Base-by-base conservation (phyloP, 306 rosid genomes). In the Heteromeles arbutifolia region DNA sequence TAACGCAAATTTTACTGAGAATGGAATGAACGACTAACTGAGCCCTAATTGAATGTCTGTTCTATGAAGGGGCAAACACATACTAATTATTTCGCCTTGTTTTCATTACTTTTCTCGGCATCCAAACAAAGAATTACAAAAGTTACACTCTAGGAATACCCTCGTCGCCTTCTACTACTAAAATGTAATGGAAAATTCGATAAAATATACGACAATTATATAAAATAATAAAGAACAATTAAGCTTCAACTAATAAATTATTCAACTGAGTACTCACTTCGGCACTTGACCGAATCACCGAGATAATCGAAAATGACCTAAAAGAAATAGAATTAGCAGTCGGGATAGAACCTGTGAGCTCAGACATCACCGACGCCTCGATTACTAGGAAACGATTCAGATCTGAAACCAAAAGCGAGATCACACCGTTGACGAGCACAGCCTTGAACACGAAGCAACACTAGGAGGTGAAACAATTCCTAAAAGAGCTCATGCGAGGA, bases 311-410 rank as follows among this genome's bases (percentile, higher is more conserved):
- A 69, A 31, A 24, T 31, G 45, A 45, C 64, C 39, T 7, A 78
- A 24, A 21, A 11, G 37, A 26, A 74, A 59, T 37, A 44, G 13
- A 58, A 84, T 69, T 81, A 88, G 88, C 90, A 22, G 76, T 50
- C 32, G 83, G 63, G 71, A 73, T 5, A 31, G 82, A 78, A 82
- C 84, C 82, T 41, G 70, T 65, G 64, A 80, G 82, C 82, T 39
- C 73, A 86, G 89, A 80, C 97, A 90, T 92, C 86, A 77, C 82
- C 81, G 74, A 80, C 86, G 77, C 78, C 84, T 79, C 80, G 83
- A 82, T 79, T 50, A 76, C 82, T 67, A 5, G 34, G 26, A 29
- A 50, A 61, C 50, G 79, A 77, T 67, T 82, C 90, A 90, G 93
- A 92, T 89, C 96, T 88, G 67, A 77, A 86, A 84, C 56, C 85